Percentiles rank a stretch among this genome's conserved stretches.
phyloP scores from a whole-genome alignment of 176 grass and related monocot species.

The Oryza meridionalis region DNA sequence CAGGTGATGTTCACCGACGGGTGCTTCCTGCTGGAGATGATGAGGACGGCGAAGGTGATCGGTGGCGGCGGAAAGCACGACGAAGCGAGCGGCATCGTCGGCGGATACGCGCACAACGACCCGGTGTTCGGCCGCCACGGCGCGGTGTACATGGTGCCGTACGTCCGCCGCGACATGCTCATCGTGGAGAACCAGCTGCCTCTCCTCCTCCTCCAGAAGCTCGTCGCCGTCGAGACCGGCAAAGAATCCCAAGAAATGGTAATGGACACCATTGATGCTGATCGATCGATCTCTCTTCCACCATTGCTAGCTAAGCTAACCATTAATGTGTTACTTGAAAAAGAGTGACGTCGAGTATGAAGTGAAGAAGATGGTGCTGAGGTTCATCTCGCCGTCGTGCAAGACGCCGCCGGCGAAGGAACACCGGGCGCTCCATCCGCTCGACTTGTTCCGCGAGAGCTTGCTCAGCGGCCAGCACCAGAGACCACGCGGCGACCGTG shows the following conservation, averaged over 20 bases:
- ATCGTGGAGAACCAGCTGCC: conserved; percentile 67
- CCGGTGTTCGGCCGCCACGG: conserved; percentile 58
- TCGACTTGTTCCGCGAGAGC: conserved; percentile 48
- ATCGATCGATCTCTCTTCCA: too few relatives aligned
- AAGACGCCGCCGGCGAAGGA: neutral
- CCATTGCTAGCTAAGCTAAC: neutral
- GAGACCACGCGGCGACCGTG: neutral
- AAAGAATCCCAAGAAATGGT: neutral
- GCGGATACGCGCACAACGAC: conserved; percentile 51
- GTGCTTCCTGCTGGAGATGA: conserved; percentile 69
- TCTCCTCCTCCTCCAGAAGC: conserved; percentile 47
- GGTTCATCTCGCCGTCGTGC: conserved; percentile 2
- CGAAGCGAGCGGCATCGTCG: neutral
- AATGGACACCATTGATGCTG: neutral
- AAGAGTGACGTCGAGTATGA: neutral
- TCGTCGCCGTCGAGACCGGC: conserved; percentile 30
- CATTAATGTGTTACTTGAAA: neutral
- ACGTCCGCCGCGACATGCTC: conserved; percentile 56
- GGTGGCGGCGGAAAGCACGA: neutral
- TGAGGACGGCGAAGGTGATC: conserved; percentile 24
- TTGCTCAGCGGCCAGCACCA: neutral
- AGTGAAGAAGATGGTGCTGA: conserved; percentile 56
- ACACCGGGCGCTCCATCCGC: conserved; percentile 40
- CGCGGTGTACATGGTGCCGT: conserved; percentile 47
- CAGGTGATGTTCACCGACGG: conserved; percentile 54